Conservation (phyloP, 805 yeast species). For the Komagataella kurtzmanii region DNA sequence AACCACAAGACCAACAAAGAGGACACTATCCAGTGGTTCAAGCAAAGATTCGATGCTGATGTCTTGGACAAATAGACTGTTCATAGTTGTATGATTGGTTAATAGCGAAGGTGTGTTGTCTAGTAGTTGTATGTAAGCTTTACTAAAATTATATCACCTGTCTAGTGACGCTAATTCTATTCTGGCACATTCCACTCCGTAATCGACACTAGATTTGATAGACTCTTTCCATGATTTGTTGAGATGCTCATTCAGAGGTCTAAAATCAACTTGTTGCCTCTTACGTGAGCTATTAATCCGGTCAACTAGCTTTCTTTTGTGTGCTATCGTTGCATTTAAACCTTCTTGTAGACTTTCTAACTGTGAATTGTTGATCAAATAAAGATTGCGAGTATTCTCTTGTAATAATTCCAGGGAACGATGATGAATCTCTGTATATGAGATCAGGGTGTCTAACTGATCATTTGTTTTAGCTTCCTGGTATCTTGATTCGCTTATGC, state of each 20-base stretch:
- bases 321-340: constrained; percentile 15
- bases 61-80: constrained; percentile 64
- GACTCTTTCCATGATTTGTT: constrained; percentile 38
- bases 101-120: background rate
- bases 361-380: constrained; percentile 21
- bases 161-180: constrained; percentile 7
- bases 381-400: constrained; percentile 21
- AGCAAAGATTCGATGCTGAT: constrained; percentile 98
- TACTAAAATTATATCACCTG: background rate
- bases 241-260: constrained; percentile 30
- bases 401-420: constrained; percentile 25
- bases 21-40: constrained; percentile 97
- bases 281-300: constrained; percentile 28
- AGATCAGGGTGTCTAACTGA: constrained; percentile 16
- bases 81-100: background rate
- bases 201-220: constrained; percentile 22
- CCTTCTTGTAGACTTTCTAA: constrained; percentile 15
- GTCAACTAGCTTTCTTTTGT: constrained; percentile 28
- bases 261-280: constrained; percentile 25
- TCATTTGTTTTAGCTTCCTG: background rate
- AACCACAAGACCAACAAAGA: constrained; percentile 84
- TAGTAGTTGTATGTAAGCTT: background rate
- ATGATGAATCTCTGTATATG: constrained; percentile 25
- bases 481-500: background rate
- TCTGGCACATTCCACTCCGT: constrained; percentile 21